phyloP scores from a whole-genome alignment of 2,329 filamentous ascomycete species.

The Aspergillus sp. region DNA sequence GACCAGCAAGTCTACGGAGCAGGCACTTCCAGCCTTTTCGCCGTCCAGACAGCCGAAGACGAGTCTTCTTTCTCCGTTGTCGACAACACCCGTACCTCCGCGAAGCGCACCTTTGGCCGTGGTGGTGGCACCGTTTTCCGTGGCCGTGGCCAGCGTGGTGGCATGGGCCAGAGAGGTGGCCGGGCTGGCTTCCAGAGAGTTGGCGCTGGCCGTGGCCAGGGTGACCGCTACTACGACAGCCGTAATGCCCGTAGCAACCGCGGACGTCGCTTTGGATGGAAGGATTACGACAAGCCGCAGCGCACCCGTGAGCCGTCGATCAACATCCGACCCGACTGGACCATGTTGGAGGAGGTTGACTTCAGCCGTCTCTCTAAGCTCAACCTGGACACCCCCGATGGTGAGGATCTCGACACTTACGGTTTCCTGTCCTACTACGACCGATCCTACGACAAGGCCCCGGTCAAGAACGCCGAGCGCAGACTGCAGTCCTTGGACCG shows the following conservation, averaged over 20 bases:
- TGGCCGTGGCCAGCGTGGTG: slow-evolving; percentile 70
- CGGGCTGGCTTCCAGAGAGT: slow-evolving; percentile 70
- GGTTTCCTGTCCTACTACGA: slow-evolving; percentile 99
- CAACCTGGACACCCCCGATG: slow-evolving; percentile 89
- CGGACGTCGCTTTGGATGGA: slow-evolving; percentile 91
- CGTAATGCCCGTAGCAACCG: slow-evolving; percentile 66
- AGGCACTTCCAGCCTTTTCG: slow-evolving; percentile 80
- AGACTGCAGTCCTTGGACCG: slow-evolving; percentile 87
- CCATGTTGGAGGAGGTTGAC: slow-evolving; percentile 95
- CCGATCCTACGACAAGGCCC: slow-evolving; percentile 87
- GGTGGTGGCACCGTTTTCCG: slow-evolving; percentile 88
- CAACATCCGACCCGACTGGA: slow-evolving; percentile 94
- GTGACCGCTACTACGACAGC: slow-evolving; percentile 64
- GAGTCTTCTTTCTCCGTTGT: slow-evolving; percentile 97
- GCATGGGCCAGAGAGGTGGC: slow-evolving; percentile 66
- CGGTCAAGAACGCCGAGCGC: slow-evolving; percentile 81
- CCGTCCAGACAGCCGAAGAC: slow-evolving; percentile 86
- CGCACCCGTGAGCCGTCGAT: slow-evolving; percentile 94
- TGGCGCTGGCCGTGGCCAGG: slow-evolving; percentile 63
- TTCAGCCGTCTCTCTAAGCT: slow-evolving; percentile 93
- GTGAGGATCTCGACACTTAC: slow-evolving; percentile 91
- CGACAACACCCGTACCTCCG: slow-evolving; percentile 83
- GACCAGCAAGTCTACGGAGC: slow-evolving; percentile 97
- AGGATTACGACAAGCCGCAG: slow-evolving; percentile 96
- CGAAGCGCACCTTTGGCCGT: slow-evolving; percentile 76